Evolutionary conservation across 805 yeast genomes (phyloP), one percentile per base, ranked within the genome.

Genomic region (Cyberlindnera bimundalis): DNA sequence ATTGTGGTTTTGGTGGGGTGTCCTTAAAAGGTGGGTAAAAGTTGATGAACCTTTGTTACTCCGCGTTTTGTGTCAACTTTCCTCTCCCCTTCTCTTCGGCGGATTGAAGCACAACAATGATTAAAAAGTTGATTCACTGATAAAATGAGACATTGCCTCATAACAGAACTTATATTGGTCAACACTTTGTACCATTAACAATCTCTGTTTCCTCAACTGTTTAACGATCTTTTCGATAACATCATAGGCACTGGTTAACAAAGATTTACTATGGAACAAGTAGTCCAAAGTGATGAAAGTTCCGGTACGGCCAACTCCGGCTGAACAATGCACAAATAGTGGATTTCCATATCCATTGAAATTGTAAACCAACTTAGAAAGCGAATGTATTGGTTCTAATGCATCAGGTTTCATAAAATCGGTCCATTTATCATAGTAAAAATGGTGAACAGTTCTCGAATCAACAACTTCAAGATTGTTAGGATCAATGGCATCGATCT

Each of bases 251-350:
- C 17, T 25, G 26, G 35, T 4, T 21, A 10, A 21, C 37, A 13
- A 8, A 43, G 26, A 1, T 16, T 13, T 5, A 20, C 33, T 29
- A 37, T 61, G 62, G 40, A 67, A 51, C 5, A 69, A 36, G 40
- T 65, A 72, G 53, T 86, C 93, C 29, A 84, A 62, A 0, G 88
- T 76, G 36, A 87, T 77, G 52, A 79, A 84, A 0, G 96, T 88
- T 1, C 99, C 98, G 0, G 98, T 86, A 43, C 99, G 70, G 7
- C 99, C 99, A 52, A 95, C 90, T 1, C 99, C 99, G 0, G 99
- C 98, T 4, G 96, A 87, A 56, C 99, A 91, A 60, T 93, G 98
- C 10, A 82, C 83, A 36, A 87, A 58, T 5, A 81, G 64, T 13
- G 91, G 89, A 3, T 23, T 37, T 0, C 29, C 33, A 10, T 29